Base-by-base conservation (phyloP, 495 filamentous ascomycete species). In the Elaphomyces granulatus region DNA sequence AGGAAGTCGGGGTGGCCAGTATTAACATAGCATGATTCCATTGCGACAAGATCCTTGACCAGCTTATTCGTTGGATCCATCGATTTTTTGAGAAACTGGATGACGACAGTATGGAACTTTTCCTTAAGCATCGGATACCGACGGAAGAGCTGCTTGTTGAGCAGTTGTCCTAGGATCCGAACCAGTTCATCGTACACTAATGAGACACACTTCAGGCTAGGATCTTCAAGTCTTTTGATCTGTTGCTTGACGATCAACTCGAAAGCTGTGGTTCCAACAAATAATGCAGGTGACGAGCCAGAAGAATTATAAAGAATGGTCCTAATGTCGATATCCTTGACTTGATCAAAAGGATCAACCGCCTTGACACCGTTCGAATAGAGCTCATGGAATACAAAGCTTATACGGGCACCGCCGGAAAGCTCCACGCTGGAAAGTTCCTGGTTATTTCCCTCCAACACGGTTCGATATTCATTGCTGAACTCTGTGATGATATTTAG, bases 401-500 rank as follows among this genome's bases (percentile, higher is more conserved):
- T 94, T 58, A 99, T 99, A 72, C 92, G 79, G 39, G 92, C 92
- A 63, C 92, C 92, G 42, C 92, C 92, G 1, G 88, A 95, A 42
- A 99, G 66, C 58, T 99, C 92, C 16, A 81, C 72, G 61, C 82
- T 93, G 21, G 92, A 96, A 4, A 98, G 67, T 51, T 99, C 92
- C 46, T 82, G 80, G 59, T 92, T 96, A 60, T 90, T 94, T 45
- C 92, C 92, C 43, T 99, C 92, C 45, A 99, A 63, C 7, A 96
- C 85, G 21, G 87, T 90, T 50, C 87, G 80, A 68, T 93, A 99
- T 58, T 96, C 88, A 50, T 93, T 93, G 51, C 80, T 81, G 61
- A 99, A 96, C 62, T 99, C 92, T 33, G 92, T 95, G 57, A 99
- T 99, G 60, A 96, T 92, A 61, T 94, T 94, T 38, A 98, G 73